Conservation (phyloP, 352 stramenopile species). For the Stephanocyclus meneghinianus region DNA sequence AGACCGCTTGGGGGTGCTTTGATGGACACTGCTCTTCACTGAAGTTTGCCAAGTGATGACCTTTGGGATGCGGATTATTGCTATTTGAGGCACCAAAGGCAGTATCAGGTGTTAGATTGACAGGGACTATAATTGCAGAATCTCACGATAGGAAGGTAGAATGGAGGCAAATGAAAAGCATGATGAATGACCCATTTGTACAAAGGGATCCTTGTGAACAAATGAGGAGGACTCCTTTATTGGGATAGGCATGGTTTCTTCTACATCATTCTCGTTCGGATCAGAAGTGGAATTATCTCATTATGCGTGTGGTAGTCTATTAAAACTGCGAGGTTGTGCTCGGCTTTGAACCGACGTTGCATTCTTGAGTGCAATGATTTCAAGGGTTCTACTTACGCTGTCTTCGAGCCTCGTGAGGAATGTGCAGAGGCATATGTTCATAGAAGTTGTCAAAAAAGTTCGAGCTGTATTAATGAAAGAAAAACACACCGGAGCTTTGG, state of each 20-base stretch:
- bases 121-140: slow-evolving; percentile 32
- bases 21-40: slow-evolving; percentile 48
- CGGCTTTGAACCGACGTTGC: not conserved
- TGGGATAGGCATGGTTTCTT: slow-evolving; percentile 34
- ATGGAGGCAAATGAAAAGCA: slow-evolving; percentile 43
- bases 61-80: slow-evolving; percentile 1
- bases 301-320: not conserved
- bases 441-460: not conserved
- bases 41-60: not conserved
- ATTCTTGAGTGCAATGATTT: slow-evolving; percentile 1
- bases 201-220: slow-evolving; percentile 14
- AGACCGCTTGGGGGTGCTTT: slow-evolving; percentile 39
- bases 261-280: slow-evolving; percentile 4
- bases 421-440: not conserved
- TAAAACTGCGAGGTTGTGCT: not conserved
- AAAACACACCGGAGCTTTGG: not conserved
- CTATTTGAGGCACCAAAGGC: slow-evolving; percentile 19
- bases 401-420: not conserved
- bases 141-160: not conserved
- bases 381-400: not conserved
- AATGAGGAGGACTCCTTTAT: slow-evolving; percentile 19
- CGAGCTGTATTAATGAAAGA: not conserved
- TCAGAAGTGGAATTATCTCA: not conserved
- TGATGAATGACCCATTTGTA: slow-evolving; percentile 44
- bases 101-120: slow-evolving; percentile 25